Percentiles rank a stretch among this genome's conserved stretches.
These are phyloP conservation scores for Umbelopsis sp. DNA, from an alignment of 371 early-diverging fungal species.

Conservation along the genomic window DNA sequence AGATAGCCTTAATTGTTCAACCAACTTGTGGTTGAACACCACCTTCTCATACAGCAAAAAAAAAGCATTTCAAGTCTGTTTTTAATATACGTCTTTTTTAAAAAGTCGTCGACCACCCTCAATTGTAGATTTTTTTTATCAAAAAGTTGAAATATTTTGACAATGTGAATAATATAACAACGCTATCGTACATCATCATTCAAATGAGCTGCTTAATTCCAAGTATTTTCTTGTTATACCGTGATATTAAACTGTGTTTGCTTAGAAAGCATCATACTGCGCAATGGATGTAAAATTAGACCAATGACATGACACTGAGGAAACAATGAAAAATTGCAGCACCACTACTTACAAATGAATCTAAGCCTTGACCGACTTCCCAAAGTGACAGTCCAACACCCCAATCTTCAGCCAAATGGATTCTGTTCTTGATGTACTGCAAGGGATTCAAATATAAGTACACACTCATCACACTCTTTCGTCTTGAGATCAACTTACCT, in stretches of 20 bases:
- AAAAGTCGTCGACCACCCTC: neutral
- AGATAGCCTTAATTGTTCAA: slow-evolving; percentile 42
- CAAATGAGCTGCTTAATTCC: no score
- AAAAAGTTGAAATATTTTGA: neutral
- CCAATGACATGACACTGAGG: neutral
- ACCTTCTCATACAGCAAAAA: neutral
- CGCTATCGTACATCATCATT: neutral
- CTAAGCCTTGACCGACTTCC: slow-evolving; percentile 73
- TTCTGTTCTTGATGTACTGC: slow-evolving; percentile 50
- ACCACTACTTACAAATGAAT: slow-evolving; percentile 57
- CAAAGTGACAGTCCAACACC: slow-evolving; percentile 63
- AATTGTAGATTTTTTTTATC: neutral
- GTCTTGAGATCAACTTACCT: slow-evolving; percentile 26
- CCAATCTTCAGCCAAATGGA: slow-evolving; percentile 58
- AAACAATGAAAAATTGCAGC: neutral
- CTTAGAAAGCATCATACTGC: slow-evolving; percentile 12
- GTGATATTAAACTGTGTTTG: neutral
- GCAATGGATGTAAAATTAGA: neutral
- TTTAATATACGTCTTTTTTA: neutral
- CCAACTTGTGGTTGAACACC: neutral
- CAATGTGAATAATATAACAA: neutral
- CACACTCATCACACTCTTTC: no score
- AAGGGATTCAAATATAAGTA: neutral
- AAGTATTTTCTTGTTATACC: no score
- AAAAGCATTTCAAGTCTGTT: neutral